These are phyloP conservation scores for Fusarium longipes DNA, from an alignment of 2,329 filamentous ascomycete genomes.

Conservation along the genomic window DNA sequence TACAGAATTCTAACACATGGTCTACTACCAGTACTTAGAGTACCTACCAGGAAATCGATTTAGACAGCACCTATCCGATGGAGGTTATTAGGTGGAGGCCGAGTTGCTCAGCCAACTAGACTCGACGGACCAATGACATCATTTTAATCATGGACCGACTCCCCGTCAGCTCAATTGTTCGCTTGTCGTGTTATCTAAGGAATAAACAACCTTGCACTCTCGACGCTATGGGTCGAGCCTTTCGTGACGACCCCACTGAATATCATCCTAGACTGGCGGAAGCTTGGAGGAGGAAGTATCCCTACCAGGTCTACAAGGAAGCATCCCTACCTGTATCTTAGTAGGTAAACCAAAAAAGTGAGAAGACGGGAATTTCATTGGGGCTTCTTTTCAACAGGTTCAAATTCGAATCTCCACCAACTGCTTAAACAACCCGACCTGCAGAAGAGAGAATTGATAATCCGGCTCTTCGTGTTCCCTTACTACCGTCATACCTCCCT, in stretches of 20 bases:
- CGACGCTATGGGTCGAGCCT: constrained; percentile 29
- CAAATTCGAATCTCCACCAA: neutral
- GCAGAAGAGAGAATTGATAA: constrained; percentile 24
- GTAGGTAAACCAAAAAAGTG: constrained; percentile 10
- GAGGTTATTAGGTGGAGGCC: neutral
- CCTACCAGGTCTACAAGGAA: constrained; percentile 21
- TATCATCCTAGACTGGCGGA: constrained; percentile 30
- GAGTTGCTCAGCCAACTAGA: constrained; percentile 49
- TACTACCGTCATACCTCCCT: neutral
- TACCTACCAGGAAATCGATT: too few species aligned
- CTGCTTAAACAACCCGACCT: constrained; percentile 20
- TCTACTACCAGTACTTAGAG: too few species aligned
- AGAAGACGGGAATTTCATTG: constrained; percentile 3
- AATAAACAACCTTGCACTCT: constrained; percentile 35
- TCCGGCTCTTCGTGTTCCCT: neutral
- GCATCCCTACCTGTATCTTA: constrained; percentile 1
- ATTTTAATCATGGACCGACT: constrained; percentile 25
- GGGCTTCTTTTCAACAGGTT: constrained; percentile 12
- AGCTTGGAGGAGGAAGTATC: constrained; percentile 27
- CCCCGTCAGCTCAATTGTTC: neutral
- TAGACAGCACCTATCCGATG: too few species aligned
- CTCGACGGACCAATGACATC: constrained; percentile 47
- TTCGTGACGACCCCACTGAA: constrained; percentile 31
- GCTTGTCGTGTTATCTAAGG: constrained; percentile 31
- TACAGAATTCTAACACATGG: too few species aligned